These are phyloP conservation scores for Podospora pseudoanserina DNA, from an alignment of 495 filamentous ascomycete genomes.

Conservation along the genomic window DNA sequence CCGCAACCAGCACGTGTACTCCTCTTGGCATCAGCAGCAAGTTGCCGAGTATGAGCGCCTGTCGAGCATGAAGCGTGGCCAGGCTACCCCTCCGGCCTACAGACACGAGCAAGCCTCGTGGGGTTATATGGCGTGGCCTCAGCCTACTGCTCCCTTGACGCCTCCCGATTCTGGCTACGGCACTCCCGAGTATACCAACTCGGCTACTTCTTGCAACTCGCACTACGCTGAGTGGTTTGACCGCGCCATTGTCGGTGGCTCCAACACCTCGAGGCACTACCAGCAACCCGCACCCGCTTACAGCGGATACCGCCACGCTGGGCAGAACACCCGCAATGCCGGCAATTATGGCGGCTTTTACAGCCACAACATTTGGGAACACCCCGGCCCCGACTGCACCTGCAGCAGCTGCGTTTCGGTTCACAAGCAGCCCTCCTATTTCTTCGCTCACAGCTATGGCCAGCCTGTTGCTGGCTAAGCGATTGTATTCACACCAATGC, in stretches of 20 bases:
- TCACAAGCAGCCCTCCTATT: slow-evolving; percentile 58
- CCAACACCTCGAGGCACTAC: slow-evolving; percentile 29
- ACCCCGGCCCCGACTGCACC: slow-evolving; percentile 61
- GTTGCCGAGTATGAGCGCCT: slow-evolving; percentile 49
- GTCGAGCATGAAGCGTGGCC: slow-evolving; percentile 42
- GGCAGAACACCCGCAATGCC: slow-evolving; percentile 36
- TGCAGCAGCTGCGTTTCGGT: slow-evolving; percentile 59
- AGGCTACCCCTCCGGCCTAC: slow-evolving; percentile 43
- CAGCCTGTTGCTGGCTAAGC: slow-evolving; percentile 62
- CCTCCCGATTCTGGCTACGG: slow-evolving; percentile 52
- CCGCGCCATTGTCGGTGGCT: slow-evolving; percentile 34
- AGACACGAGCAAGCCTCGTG: slow-evolving; percentile 48
- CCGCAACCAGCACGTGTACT: slow-evolving; percentile 38
- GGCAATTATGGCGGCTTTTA: slow-evolving; percentile 48
- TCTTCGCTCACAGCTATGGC: slow-evolving; percentile 58
- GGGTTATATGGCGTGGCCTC: slow-evolving; percentile 34
- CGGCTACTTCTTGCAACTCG: slow-evolving; percentile 41
- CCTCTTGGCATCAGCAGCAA: slow-evolving; percentile 52
- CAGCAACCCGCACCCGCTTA: slow-evolving; percentile 41
- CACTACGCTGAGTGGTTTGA: slow-evolving; percentile 48
- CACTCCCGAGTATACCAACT: slow-evolving; percentile 47
- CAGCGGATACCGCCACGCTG: slow-evolving; percentile 51
- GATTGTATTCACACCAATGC: background rate
- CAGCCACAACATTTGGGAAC: slow-evolving; percentile 56
- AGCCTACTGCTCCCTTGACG: slow-evolving; percentile 39